phyloP scores from a whole-genome alignment of 2,329 filamentous ascomycete genomes.

The Fulvia fulva region DNA sequence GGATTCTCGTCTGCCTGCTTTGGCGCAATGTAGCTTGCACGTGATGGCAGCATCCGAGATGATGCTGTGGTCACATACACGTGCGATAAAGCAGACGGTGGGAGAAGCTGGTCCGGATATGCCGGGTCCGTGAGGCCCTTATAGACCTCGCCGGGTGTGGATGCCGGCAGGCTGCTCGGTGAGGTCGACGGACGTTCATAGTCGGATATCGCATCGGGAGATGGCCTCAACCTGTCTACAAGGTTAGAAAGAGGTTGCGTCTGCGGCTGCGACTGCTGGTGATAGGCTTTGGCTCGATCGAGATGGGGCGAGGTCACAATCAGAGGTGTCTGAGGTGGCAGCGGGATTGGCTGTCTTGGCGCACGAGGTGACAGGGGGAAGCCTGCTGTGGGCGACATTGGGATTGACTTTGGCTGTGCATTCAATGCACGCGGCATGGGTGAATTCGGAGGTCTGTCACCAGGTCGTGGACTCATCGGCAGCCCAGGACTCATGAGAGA shows the following conservation, averaged over 20 bases:
- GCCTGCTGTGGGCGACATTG: conserved; percentile 60
- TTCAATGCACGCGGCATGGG: conserved; percentile 56
- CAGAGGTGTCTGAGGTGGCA: conserved; percentile 66
- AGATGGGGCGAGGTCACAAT: conserved; percentile 54
- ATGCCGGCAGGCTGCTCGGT: conserved; percentile 22
- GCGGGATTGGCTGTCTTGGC: conserved; percentile 67
- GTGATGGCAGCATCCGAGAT: conserved; percentile 88
- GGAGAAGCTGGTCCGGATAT: conserved; percentile 77
- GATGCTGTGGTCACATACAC: conserved; percentile 86
- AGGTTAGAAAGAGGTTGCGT: conserved; percentile 15
- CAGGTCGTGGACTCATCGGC: conserved; percentile 58
- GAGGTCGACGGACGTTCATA: conserved; percentile 24
- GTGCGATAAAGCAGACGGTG: conserved; percentile 82
- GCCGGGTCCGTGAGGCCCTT: conserved; percentile 78
- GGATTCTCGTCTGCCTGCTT: conserved; percentile 85
- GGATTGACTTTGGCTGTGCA: conserved; percentile 58
- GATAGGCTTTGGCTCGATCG: conserved; percentile 36
- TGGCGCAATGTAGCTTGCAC: conserved; percentile 75
- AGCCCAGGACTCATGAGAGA: conserved; percentile 58
- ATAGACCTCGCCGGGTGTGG: conserved; percentile 54
- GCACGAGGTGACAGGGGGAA: conserved; percentile 67
- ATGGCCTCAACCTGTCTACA: conserved; percentile 23
- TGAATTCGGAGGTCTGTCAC: conserved; percentile 57
- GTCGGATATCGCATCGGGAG: conserved; percentile 24
- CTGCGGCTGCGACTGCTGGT: conserved; percentile 26